phyloP scores from a whole-genome alignment of 805 yeast species.

The Schwanniomyces pseudopolymorphus region DNA sequence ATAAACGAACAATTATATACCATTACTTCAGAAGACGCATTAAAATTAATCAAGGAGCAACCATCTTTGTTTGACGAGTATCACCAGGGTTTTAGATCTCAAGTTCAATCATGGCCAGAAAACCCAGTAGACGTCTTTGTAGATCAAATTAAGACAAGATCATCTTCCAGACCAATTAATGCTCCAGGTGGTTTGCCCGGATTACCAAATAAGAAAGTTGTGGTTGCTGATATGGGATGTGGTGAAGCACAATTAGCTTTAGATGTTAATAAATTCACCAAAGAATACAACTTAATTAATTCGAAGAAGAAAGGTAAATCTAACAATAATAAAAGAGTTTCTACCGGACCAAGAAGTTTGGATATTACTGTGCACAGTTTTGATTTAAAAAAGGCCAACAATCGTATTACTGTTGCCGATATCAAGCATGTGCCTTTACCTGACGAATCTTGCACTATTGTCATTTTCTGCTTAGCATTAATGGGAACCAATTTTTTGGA shows the following conservation, averaged over 20 bases:
- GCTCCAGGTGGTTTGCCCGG: slow-evolving; percentile 98
- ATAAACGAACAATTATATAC: slow-evolving; percentile 97
- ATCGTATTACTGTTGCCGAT: slow-evolving; percentile 94
- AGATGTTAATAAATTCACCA: slow-evolving; percentile 56
- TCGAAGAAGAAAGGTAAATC: slow-evolving; percentile 30
- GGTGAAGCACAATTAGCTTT: slow-evolving; percentile 91
- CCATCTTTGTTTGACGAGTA: slow-evolving; percentile 92
- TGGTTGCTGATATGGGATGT: slow-evolving; percentile 98
- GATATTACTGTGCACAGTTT: slow-evolving; percentile 77
- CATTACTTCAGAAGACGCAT: slow-evolving; percentile 72
- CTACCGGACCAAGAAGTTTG: slow-evolving; percentile 31
- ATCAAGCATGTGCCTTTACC: slow-evolving; percentile 83
- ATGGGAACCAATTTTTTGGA: slow-evolving; percentile 98
- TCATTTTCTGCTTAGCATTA: slow-evolving; percentile 88
- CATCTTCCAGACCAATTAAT: slow-evolving; percentile 62
- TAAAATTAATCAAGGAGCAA: slow-evolving; percentile 68
- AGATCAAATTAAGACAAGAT: slow-evolving; percentile 58
- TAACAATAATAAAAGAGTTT: slow-evolving; percentile 11
- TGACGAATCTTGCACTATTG: slow-evolving; percentile 79
- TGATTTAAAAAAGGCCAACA: slow-evolving; percentile 87
- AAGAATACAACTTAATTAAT: slow-evolving; percentile 20
- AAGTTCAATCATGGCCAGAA: slow-evolving; percentile 97
- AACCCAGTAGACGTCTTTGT: slow-evolving; percentile 95
- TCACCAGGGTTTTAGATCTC: slow-evolving; percentile 92
- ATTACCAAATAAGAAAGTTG: slow-evolving; percentile 57